phyloP scores from a whole-genome alignment of 2,329 filamentous ascomycete species.

The Macroventuria anomochaeta region DNA sequence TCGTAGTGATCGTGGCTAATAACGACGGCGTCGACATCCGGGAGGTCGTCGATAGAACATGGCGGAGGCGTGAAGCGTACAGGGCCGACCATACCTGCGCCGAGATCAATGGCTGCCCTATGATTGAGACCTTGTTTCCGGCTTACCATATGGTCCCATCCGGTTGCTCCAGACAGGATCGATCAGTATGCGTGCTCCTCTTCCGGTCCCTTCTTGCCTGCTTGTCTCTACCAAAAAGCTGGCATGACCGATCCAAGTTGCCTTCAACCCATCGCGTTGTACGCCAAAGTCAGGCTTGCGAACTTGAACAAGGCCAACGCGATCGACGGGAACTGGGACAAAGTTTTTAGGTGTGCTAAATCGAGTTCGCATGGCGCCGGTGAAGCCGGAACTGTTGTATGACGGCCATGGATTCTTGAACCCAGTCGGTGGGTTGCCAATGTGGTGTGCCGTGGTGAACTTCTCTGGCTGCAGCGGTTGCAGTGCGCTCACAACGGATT shows the following conservation, averaged over 20 bases:
- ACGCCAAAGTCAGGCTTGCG: conserved; percentile 51
- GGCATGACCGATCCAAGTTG: conserved; percentile 61
- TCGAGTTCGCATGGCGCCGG: conserved; percentile 44
- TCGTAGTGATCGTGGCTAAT: conserved; percentile 66
- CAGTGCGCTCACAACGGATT: conserved; percentile 24
- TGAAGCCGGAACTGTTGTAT: conserved; percentile 34
- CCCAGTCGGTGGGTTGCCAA: conserved; percentile 52
- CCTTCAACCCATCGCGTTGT: conserved; percentile 45
- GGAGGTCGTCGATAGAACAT: conserved; percentile 57
- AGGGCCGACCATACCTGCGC: conserved; percentile 52
- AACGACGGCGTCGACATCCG: conserved; percentile 58
- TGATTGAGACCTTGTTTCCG: neutral
- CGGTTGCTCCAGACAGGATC: conserved; percentile 62
- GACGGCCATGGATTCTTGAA: conserved; percentile 61
- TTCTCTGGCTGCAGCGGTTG: conserved; percentile 28
- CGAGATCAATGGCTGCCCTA: neutral
- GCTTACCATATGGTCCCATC: conserved; percentile 53
- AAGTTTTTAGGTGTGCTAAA: conserved; percentile 53
- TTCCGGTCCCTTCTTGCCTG: conserved; percentile 27
- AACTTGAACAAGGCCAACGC: conserved; percentile 52
- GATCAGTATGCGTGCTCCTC: conserved; percentile 57
- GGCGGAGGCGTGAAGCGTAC: conserved; percentile 61
- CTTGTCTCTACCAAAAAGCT: conserved; percentile 57
- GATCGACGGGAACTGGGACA: conserved; percentile 53
- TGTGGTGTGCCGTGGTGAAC: conserved; percentile 50